A percentile compares a stretch with the other conserved stretches of the same genome.
Conservation (phyloP, 495 filamentous ascomycete species). For the Talaromyces liani region DNA sequence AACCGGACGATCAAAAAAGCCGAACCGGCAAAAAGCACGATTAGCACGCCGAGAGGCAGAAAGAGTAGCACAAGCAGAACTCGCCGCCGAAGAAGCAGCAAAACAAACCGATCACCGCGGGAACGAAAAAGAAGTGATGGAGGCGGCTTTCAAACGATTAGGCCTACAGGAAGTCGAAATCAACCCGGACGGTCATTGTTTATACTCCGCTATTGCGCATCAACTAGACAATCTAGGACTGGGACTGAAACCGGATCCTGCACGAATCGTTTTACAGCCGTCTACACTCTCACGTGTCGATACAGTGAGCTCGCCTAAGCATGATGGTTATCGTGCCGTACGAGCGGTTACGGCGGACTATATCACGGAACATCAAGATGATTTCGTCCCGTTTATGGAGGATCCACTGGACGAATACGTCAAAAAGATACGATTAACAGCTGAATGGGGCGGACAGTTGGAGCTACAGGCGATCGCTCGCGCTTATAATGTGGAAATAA, state of each 20-base stretch:
- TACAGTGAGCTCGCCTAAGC: slow-evolving; percentile 30
- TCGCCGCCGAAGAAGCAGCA: slow-evolving; percentile 68
- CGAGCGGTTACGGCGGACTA: slow-evolving; percentile 48
- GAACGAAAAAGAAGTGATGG: slow-evolving; percentile 64
- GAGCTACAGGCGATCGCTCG: slow-evolving; percentile 81
- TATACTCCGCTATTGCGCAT: slow-evolving; percentile 90
- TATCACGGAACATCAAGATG: slow-evolving; percentile 49
- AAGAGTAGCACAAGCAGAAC: slow-evolving; percentile 55
- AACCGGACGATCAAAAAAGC: slow-evolving; percentile 51
- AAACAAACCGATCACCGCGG: slow-evolving; percentile 66
- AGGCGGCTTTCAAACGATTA: slow-evolving; percentile 50
- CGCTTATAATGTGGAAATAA: slow-evolving; percentile 73
- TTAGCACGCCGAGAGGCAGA: slow-evolving; percentile 84
- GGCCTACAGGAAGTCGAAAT: slow-evolving; percentile 70
- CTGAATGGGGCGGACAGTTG: slow-evolving; percentile 93
- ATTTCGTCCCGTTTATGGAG: slow-evolving; percentile 70
- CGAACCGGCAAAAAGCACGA: slow-evolving; percentile 85
- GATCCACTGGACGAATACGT: slow-evolving; percentile 71
- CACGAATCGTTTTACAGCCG: slow-evolving; percentile 27
- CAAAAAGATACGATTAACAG: slow-evolving; percentile 72
- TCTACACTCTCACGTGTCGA: slow-evolving; percentile 35
- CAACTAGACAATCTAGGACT: slow-evolving; percentile 50
- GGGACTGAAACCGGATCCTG: slow-evolving; percentile 40
- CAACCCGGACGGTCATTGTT: slow-evolving; percentile 85
- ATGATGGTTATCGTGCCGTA: slow-evolving; percentile 40